A percentile compares a stretch with the other conserved stretches of the same genome.
Evolutionary conservation across 805 yeast species (phyloP).

Genomic region (Kazachstania taianensis): DNA sequence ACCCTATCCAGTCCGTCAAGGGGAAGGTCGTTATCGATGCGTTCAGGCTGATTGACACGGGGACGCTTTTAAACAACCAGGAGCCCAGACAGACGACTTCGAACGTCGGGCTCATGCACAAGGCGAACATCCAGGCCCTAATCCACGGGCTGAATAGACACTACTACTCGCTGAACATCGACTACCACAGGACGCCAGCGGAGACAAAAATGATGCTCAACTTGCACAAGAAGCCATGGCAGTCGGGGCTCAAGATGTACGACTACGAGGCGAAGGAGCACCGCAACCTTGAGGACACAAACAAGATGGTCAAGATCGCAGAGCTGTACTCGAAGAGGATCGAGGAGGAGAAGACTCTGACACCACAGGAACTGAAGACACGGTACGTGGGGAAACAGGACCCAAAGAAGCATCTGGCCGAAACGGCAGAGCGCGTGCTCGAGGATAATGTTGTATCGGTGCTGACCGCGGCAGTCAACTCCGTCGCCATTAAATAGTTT

Average conservation of each 20-base stretch:
- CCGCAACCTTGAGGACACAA: constrained; percentile 60
- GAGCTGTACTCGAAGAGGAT: constrained; percentile 83
- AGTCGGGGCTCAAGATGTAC: constrained; percentile 70
- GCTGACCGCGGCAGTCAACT: constrained; percentile 80
- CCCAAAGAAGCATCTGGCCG: constrained; percentile 93
- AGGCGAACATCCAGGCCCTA: constrained; percentile 92
- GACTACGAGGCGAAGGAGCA: constrained; percentile 73
- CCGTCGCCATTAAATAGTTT: constrained; percentile 71
- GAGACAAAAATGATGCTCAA: constrained; percentile 92
- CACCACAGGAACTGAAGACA: constrained; percentile 83
- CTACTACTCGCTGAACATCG: constrained; percentile 90
- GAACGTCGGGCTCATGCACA: constrained; percentile 87
- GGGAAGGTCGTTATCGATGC: constrained; percentile 99
- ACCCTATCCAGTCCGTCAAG: constrained; percentile 96
- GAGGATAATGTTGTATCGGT: constrained; percentile 87
- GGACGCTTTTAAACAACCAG: constrained; percentile 85
- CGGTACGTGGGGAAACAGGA: constrained; percentile 98
- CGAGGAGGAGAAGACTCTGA: constrained; percentile 79
- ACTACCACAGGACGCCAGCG: constrained; percentile 81
- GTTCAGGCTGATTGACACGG: constrained; percentile 83
- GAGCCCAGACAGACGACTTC: constrained; percentile 98
- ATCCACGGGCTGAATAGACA: constrained; percentile 96
- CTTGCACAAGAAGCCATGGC: constrained; percentile 93
- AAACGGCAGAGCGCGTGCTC: constrained; percentile 73
- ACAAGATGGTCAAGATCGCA: constrained; percentile 80